phyloP scores from a whole-genome alignment of 2,329 filamentous ascomycete species.

The Myriosclerotinia duriaeana region DNA sequence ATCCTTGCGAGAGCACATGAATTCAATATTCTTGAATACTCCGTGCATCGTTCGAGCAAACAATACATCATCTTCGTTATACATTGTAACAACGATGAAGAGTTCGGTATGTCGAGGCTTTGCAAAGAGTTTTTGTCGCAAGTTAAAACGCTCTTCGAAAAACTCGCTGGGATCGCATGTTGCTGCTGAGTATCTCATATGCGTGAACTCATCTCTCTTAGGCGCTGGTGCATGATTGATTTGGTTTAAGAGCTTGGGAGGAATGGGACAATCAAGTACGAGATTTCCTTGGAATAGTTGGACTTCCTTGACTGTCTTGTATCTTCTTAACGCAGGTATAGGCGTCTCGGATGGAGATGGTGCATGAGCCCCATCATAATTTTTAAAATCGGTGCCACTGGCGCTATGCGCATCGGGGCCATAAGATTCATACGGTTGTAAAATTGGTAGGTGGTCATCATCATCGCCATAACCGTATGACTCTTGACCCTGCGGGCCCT shows the following conservation, averaged over 20 bases:
- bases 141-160: constrained; percentile 80
- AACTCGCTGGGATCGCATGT: constrained; percentile 97
- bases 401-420: constrained; percentile 57
- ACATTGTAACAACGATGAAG: constrained; percentile 98
- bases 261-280: constrained; percentile 93
- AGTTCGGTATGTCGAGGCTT: constrained; percentile 89
- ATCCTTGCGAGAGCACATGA: constrained; percentile 90
- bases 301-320: constrained; percentile 99
- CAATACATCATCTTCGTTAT: constrained; percentile 95
- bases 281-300: constrained; percentile 94
- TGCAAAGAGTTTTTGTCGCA: constrained; percentile 84
- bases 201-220: constrained; percentile 83
- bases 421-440: constrained; percentile 55
- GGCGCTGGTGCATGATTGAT: constrained; percentile 49
- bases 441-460: constrained; percentile 73
- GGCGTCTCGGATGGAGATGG: constrained; percentile 51
- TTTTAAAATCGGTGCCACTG: constrained; percentile 45
- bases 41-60: constrained; percentile 99
- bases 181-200: constrained; percentile 91
- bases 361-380: constrained; percentile 44
- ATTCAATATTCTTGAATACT: constrained; percentile 96
- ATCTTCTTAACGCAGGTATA: constrained; percentile 70
- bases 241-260: constrained; percentile 74
- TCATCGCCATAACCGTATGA: constrained; percentile 53
- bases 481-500: constrained; percentile 29